Evolutionary conservation across 345 rosid genomes (phyloP).

Genomic region (Euphorbia tirucalli): DNA sequence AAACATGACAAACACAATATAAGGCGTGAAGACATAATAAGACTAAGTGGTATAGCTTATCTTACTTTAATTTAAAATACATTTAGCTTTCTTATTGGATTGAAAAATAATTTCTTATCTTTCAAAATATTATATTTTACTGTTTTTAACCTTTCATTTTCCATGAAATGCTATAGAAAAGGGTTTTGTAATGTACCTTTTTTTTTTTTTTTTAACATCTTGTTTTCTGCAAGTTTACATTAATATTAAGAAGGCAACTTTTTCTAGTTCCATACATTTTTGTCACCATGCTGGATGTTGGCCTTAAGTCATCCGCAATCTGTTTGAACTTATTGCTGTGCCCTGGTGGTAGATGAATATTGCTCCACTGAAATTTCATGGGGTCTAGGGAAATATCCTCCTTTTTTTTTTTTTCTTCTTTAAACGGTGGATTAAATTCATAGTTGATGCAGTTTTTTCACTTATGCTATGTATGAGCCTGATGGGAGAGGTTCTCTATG

Average conservation of each 20-base stretch:
- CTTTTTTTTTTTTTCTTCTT: too few species aligned
- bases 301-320: background rate
- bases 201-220: too few species aligned
- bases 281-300: background rate
- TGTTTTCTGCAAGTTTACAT: too few species aligned
- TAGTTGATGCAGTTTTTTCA: background rate
- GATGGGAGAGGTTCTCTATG: background rate
- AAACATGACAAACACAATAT: too few species aligned
- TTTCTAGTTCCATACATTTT: background rate
- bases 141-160: too few species aligned
- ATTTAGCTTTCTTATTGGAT: background rate
- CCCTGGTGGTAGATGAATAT: background rate
- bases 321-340: background rate
- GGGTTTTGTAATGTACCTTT: too few species aligned
- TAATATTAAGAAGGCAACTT: too few species aligned
- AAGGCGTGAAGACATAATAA: too few species aligned
- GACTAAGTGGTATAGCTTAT: too few species aligned
- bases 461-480: background rate
- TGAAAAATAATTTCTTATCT: background rate
- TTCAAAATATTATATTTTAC: too few species aligned
- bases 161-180: background rate
- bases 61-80: too few species aligned
- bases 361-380: background rate
- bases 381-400: background rate
- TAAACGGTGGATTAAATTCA: background rate